Evolutionary conservation across 192 early-diverging fungal genomes (phyloP), one percentile per base, ranked within the genome.

Genomic region (Backusella westeae): DNA sequence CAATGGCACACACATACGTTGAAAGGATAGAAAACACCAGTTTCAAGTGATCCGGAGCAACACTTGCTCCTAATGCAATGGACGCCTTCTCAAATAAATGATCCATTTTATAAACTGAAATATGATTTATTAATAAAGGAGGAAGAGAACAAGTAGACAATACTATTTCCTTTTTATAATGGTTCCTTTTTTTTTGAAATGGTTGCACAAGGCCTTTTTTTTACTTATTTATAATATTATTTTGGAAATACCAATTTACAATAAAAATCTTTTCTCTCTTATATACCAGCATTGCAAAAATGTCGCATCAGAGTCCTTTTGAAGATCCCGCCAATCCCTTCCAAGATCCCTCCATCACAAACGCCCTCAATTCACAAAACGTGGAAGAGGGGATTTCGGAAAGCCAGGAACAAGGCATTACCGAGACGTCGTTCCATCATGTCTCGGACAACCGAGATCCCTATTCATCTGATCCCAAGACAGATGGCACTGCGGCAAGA

Each of bases 1-100:
- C 23, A 29, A 63, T 63, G 9, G 56, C 56, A 29, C 56, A 34
- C 0, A 83, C 87, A 77, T 92, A 92, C 29, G 87, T 80, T 15
- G 88, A 76, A 15, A 93, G 70, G 26, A 92, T 80, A 19, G 84
- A 83, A 9, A 85, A 77, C 4, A 89, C 78, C 17, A 89, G 81
- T 23, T 86, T 85, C 21, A 94, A 75, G 68, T 91, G 90, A 77
- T 93, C 93, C 4, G 80, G 72, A 3, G 88, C 73, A 17, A 87
- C 74, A 10, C 87, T 63, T 29, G 23, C 88, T 41, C 38, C 68
- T 9, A 38, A 23, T 38, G 36, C 39, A 21, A 9, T 23, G 26
- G 67, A 69, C 0, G 36, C n/a, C 41, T 69, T 39, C 17, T 38
- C 67, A 19, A 59, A 59, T 14, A 59, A 59, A 8, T 2, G 26